Base-by-base conservation (phyloP, 169 alveolate genomes). In the Plasmodium berghei region DNA sequence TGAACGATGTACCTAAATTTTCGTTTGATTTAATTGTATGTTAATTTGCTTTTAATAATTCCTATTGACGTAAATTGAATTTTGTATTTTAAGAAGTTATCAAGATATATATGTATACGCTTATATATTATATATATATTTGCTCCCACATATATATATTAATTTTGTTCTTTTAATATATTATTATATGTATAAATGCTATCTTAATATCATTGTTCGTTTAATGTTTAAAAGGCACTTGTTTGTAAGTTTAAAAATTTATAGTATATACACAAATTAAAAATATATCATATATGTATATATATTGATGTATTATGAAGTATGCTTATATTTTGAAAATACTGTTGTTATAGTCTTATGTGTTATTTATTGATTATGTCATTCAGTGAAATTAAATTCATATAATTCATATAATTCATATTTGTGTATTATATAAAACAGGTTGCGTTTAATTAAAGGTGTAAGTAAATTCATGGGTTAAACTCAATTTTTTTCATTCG, bases 21-120 rank as follows among this genome's bases (percentile, higher is more conserved):
- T 49, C 46, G 49, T 73, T 73, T 73, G 40, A 64, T 73, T 9
- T 73, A 46, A 73, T 46, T 73, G 63, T n/a, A 59, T 16, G 26
- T 73, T 49, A 58, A 24, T 42, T 73, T 73, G 73, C 58, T 73
- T 73, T 59, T 73, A 59, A 14, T 52, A 59, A 20, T 61, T 73
- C 14, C 56, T 59, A 73, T 26, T 49, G 46, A 56, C 62, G 46
- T 73, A 40, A 61, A 63, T 63, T 28, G 40, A 61, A 52, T 22
- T 46, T 59, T n/a, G 48, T 26, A 18, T 73, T 63, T 73, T 59
- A 73, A 73, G 28, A 49, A 73, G 18, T 59, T 26, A 73, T 18
- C 71, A 73, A 49, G 22, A 73, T 58, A 73, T 49, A 61, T 18
- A 6, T 70, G 45, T 48, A 24, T 48, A 40, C 10, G 10, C 72